Base-by-base conservation (phyloP, 108 stramenopile species). In the Bacterosira constricta region DNA sequence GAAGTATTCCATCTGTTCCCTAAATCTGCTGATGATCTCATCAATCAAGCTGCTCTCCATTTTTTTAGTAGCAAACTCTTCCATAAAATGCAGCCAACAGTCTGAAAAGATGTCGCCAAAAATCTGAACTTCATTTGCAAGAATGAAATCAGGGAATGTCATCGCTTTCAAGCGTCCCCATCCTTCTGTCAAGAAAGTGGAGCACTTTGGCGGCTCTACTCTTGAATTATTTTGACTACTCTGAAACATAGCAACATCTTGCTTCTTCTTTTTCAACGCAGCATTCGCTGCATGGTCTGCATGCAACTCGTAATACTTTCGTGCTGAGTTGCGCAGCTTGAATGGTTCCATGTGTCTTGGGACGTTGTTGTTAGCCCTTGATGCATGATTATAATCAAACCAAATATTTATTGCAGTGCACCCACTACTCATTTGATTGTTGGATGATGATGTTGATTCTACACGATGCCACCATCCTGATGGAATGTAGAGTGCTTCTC, bases 381-480 rank as follows among this genome's bases (percentile, higher is more conserved):
- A 60, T 13, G 52, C 21, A 69, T 46, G 41, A 2, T 46, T 37
- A 51, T 82, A 59, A 36, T 75, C 75, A 66, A 76, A 81, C 75
- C 75, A 76, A 29, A 81, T 35, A 70, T 81, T 81, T 27, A 76
- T 59, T 51, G 74, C 80, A 13, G 70, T 64, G 54, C 74, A 75
- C 18, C 54, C 62, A 30, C 20, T 42, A 18, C 32, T 53, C 38
- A 26, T 55, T 45, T 12, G 46, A 9, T 0, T 35, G 0, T 9
- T 7, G 53, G 53, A 42, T 17, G 29, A 57, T 5, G 29, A 56
- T 29, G 54, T 46, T 18, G 75, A 76, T 34, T 76, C 73, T 7
- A 81, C 80, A 17, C 80, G 68, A 75, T 81, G 80, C 80, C 80
- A 81, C 80, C 80, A 81, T 34, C 80, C 80, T 13, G 17, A 20